Evolutionary conservation across 371 early-diverging fungal species (phyloP).

Genomic region (Capillidium heterosporum): DNA sequence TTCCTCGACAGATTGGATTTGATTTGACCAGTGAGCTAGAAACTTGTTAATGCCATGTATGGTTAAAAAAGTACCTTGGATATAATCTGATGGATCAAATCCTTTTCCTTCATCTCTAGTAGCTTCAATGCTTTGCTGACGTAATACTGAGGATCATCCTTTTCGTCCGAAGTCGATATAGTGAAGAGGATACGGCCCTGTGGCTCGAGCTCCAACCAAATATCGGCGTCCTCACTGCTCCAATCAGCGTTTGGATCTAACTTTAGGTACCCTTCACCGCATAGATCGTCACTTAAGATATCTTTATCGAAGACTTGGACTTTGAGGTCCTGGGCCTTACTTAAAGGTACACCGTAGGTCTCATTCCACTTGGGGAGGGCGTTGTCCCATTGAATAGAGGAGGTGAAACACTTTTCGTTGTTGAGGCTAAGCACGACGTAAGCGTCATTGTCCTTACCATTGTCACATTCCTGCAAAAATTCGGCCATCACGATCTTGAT

Average conservation of each 20-base stretch:
- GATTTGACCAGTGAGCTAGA: background rate
- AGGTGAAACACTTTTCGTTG: slow-evolving; percentile 29
- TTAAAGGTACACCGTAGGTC: slow-evolving; percentile 55
- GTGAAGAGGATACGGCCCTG: slow-evolving; percentile 64
- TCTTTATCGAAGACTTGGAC: slow-evolving; percentile 60
- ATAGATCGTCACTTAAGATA: slow-evolving; percentile 61
- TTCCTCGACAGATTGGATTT: slow-evolving; percentile 1
- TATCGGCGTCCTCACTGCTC: slow-evolving; percentile 60
- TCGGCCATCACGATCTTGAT: slow-evolving; percentile 35
- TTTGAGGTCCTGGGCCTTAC: slow-evolving; percentile 31
- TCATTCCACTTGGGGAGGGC: slow-evolving; percentile 87
- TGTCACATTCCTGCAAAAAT: slow-evolving; percentile 22
- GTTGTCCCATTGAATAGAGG: slow-evolving; percentile 44
- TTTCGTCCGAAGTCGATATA: slow-evolving; percentile 77
- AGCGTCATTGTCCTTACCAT: slow-evolving; percentile 44
- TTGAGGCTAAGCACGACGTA: slow-evolving; percentile 49
- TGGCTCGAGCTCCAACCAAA: slow-evolving; percentile 65
- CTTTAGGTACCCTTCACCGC: slow-evolving; percentile 43
- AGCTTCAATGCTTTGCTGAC: slow-evolving; percentile 65
- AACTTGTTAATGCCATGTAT: background rate
- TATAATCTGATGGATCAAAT: background rate
- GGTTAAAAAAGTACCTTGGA: background rate
- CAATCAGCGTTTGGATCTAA: slow-evolving; percentile 35
- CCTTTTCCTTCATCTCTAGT: slow-evolving; percentile 15
- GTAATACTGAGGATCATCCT: slow-evolving; percentile 84